Evolutionary conservation across 305 asterid species (phyloP).

Genomic region (Solanum hybrid): DNA sequence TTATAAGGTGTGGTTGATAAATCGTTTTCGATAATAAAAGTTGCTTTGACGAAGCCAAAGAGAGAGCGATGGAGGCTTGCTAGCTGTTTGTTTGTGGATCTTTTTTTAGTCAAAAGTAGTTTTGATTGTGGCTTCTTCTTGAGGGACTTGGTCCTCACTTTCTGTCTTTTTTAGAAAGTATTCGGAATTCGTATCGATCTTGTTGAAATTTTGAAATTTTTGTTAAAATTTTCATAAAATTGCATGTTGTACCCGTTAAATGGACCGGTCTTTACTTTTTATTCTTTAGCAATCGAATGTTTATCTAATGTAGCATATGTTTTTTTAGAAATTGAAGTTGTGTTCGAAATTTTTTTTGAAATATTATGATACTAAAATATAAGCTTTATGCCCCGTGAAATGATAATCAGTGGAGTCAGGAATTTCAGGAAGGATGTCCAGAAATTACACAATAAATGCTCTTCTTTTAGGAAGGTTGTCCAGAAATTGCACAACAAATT

Average conservation of each 20-base stretch:
- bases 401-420: too few relatives aligned
- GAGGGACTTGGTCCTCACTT: neutral
- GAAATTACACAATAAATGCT: too few relatives aligned
- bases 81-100: neutral
- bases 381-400: neutral
- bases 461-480: too few relatives aligned
- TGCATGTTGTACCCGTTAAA: neutral
- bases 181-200: rapidly evolving
- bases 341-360: neutral
- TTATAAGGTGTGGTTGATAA: neutral
- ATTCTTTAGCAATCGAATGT: neutral
- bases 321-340: neutral
- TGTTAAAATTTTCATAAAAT: rapidly evolving
- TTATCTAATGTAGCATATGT: neutral
- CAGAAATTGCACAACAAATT: too few relatives aligned
- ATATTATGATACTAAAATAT: neutral
- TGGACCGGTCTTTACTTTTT: neutral
- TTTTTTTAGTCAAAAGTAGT: neutral
- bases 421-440: too few relatives aligned
- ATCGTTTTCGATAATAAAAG: neutral
- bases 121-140: neutral
- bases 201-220: neutral
- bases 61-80: neutral
- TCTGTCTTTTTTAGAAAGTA: neutral
- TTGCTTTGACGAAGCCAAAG: neutral